These are phyloP conservation scores for Coffea humblotiana DNA, from an alignment of 305 asterid genomes.

Conservation along the genomic window DNA sequence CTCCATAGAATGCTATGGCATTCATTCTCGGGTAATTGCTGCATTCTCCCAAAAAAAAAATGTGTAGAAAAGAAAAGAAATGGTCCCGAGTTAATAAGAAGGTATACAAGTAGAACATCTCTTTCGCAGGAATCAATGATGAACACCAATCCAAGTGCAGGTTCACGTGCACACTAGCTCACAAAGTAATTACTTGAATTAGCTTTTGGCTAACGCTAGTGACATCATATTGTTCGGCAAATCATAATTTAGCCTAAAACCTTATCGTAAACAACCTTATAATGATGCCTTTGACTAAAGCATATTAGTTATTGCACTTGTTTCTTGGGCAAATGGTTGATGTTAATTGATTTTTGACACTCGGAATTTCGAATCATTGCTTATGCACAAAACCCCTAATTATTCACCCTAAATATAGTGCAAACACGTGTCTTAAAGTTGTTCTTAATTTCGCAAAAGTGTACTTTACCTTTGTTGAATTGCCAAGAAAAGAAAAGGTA, in stretches of 20 bases:
- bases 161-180: slow-evolving; percentile 43
- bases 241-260: slow-evolving; percentile 31
- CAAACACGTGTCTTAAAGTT: slow-evolving; percentile 3
- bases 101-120: slow-evolving; percentile 4
- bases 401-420: neutral
- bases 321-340: slow-evolving; percentile 13
- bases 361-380: slow-evolving; percentile 15
- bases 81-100: neutral
- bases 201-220: slow-evolving; percentile 26
- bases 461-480: slow-evolving; percentile 18
- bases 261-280: slow-evolving; percentile 41
- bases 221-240: slow-evolving; percentile 37
- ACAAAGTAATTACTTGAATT: slow-evolving; percentile 20
- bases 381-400: slow-evolving; percentile 18
- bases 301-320: slow-evolving; percentile 16
- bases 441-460: slow-evolving; percentile 13
- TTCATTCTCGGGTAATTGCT: neutral
- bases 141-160: slow-evolving; percentile 37
- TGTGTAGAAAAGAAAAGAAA: neutral
- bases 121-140: slow-evolving; percentile 24
- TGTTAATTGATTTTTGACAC: slow-evolving; percentile 1
- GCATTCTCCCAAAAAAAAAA: neutral
- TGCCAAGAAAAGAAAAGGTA: neutral
- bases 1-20: too few relatives aligned
- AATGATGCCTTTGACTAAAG: slow-evolving; percentile 47